Evolutionary conservation across 768 basidiomycete species (phyloP), one percentile per base, ranked within the genome.

Genomic region (Candolleomyces efflorescens): DNA sequence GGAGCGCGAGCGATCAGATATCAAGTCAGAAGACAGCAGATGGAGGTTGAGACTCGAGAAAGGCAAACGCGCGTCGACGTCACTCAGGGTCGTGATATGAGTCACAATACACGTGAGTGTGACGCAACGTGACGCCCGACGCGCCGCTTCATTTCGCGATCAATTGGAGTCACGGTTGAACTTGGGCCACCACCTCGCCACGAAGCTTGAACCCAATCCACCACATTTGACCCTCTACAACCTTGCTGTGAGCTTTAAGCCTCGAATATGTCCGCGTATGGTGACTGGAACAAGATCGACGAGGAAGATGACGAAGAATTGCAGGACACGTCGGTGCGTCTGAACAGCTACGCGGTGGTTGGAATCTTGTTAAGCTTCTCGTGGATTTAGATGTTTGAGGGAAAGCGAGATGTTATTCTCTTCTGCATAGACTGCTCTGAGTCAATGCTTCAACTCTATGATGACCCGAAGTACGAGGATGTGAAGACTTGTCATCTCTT

Each of bases 361-460:
- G 6, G 32, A 32, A 32, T 11, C 32, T 32, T 11, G 32, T 11
- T 32, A 11, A 32, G 32, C 27, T 32, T 32, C 32, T 26, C 59
- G 60, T 58, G 39, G 2, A 54, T n/a, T 43, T 48, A 90, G 89
- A 78, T 78, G 58, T 81, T 83, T 60, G 90, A 92, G 60, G 83
- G 84, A 53, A 86, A 87, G 62, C 82, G 83, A 59, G 94, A 98
- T 64, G 90, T 94, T 32, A 88, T 96, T 47, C 73, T 98, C n/a
- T 97, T 98, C 74, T 91, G 90, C 69, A 92, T 99, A 58, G 95
- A 99, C 71, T 93, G 92, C 60, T 96, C 95, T 0, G 77, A 82
- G 54, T 91, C 92, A 11, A 98, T 98, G 96, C 86, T 90, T 23
- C 77, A 76, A 38, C 81, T 87, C 44, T 78, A 77, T 50, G 86